These are phyloP conservation scores for Metarhizium anisopliae DNA, from an alignment of 2,329 filamentous ascomycete genomes.

Conservation along the genomic window DNA sequence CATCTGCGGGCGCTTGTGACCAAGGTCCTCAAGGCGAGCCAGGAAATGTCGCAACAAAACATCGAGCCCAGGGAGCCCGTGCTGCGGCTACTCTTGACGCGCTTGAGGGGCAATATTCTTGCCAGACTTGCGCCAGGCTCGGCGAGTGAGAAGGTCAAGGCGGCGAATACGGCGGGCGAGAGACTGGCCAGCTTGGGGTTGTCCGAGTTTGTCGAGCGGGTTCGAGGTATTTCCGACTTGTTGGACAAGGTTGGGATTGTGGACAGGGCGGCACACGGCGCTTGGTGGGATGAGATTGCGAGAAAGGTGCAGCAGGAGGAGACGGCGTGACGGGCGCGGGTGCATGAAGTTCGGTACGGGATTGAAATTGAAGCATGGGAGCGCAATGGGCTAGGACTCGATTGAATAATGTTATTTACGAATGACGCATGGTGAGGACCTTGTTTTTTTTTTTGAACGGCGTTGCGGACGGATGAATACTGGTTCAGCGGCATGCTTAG, in stretches of 20 bases:
- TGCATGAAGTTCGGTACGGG: neutral
- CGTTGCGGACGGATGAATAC: neutral
- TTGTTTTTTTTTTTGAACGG: neutral
- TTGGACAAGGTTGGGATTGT: slow-evolving; percentile 56
- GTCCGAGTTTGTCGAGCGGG: slow-evolving; percentile 62
- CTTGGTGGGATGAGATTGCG: slow-evolving; percentile 62
- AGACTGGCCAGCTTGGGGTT: slow-evolving; percentile 60
- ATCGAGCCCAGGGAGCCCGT: slow-evolving; percentile 44
- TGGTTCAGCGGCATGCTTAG: neutral
- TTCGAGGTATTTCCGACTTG: slow-evolving; percentile 61
- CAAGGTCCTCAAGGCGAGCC: slow-evolving; percentile 44
- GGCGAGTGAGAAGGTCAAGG: slow-evolving; percentile 61
- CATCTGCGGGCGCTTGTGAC: slow-evolving; percentile 50
- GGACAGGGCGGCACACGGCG: slow-evolving; percentile 57
- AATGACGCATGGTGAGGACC: neutral
- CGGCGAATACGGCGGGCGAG: slow-evolving; percentile 59
- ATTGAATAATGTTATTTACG: neutral
- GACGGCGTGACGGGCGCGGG: neutral
- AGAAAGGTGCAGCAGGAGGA: slow-evolving; percentile 41
- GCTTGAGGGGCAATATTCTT: slow-evolving; percentile 58
- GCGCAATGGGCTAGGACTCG: neutral
- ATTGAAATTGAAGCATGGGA: neutral
- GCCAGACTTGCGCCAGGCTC: slow-evolving; percentile 55
- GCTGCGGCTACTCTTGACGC: slow-evolving; percentile 57
- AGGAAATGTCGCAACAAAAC: slow-evolving; percentile 32